phyloP scores from a whole-genome alignment of 1,284 basidiomycete species.

The Lignosus rhinocerotis region DNA sequence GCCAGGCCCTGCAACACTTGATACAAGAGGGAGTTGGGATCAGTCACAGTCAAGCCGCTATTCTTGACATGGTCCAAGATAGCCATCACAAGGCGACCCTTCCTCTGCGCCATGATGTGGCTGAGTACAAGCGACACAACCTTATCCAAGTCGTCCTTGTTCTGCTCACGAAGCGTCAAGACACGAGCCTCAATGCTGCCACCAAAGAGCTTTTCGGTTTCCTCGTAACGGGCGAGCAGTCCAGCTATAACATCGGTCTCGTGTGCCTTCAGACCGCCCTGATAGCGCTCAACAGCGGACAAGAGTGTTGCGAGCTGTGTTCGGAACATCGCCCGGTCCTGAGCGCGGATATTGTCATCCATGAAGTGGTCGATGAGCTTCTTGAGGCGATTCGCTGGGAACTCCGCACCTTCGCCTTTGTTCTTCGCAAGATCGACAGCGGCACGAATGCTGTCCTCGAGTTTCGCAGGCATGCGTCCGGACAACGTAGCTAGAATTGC shows the following conservation, averaged over 20 bases:
- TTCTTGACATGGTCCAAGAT: conserved; percentile 89
- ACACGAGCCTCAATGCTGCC: conserved; percentile 93
- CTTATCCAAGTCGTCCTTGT: conserved; percentile 91
- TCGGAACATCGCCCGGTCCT: conserved; percentile 79
- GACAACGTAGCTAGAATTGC: conserved; percentile 89
- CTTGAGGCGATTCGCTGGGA: conserved; percentile 83
- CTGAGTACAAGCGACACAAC: conserved; percentile 89
- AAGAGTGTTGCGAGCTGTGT: conserved; percentile 73
- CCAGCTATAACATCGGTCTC: conserved; percentile 77
- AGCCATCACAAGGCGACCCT: conserved; percentile 85
- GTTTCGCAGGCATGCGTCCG: conserved; percentile 90
- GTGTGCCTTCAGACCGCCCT: conserved; percentile 84
- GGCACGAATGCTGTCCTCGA: conserved; percentile 86
- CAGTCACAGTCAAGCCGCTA: conserved; percentile 71
- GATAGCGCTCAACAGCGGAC: conserved; percentile 82
- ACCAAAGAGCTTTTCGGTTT: conserved; percentile 91
- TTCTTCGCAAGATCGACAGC: conserved; percentile 76
- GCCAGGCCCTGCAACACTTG: conserved; percentile 81
- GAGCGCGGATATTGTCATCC: conserved; percentile 77
- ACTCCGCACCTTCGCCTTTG: conserved; percentile 74
- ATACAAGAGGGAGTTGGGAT: conserved; percentile 68
- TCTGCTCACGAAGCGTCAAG: conserved; percentile 85
- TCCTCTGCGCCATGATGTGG: conserved; percentile 93
- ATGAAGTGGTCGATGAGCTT: conserved; percentile 86
- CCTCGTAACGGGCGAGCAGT: conserved; percentile 75